Conservation (phyloP, 1,284 basidiomycete genomes). For the Naganishia cerealis region DNA sequence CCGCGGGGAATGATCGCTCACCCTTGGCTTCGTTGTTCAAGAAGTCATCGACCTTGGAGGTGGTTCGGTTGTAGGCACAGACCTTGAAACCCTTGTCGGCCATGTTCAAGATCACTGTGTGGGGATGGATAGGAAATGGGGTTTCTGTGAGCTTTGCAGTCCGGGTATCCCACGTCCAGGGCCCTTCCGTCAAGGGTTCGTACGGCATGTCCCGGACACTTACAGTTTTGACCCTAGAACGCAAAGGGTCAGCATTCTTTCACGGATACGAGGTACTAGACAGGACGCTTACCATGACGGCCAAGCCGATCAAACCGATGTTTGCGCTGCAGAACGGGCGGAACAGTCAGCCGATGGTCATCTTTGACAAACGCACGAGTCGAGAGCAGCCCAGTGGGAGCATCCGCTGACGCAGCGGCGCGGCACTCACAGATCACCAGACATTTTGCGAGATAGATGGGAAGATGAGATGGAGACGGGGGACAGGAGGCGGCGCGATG, state of each 20-base stretch:
- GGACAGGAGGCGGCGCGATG: neutral
- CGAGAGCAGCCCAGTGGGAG: too few species aligned
- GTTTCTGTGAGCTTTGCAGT: neutral
- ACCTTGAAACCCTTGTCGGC: conserved; percentile 99
- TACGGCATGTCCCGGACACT: neutral
- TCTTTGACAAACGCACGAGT: neutral
- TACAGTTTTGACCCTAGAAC: conserved; percentile 32
- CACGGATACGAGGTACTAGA: too few species aligned
- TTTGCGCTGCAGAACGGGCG: conserved; percentile 45
- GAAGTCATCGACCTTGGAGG: conserved; percentile 94
- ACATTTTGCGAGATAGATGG: conserved; percentile 25
- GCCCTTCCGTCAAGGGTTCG: neutral
- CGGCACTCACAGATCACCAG: conserved; percentile 23
- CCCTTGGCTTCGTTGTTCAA: conserved; percentile 97
- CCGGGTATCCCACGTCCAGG: neutral
- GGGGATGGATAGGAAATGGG: neutral
- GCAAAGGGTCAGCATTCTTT: neutral
- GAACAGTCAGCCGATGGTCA: conserved; percentile 8
- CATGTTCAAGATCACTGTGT: conserved; percentile 80
- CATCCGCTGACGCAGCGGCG: too few species aligned
- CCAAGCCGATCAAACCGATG: conserved; percentile 50
- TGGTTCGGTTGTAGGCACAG: conserved; percentile 95
- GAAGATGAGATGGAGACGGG: neutral
- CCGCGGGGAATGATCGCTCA: conserved; percentile 47
- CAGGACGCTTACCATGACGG: conserved; percentile 29